phyloP scores from a whole-genome alignment of 768 basidiomycete genomes.

The Trichaptum fuscoviolaceum region DNA sequence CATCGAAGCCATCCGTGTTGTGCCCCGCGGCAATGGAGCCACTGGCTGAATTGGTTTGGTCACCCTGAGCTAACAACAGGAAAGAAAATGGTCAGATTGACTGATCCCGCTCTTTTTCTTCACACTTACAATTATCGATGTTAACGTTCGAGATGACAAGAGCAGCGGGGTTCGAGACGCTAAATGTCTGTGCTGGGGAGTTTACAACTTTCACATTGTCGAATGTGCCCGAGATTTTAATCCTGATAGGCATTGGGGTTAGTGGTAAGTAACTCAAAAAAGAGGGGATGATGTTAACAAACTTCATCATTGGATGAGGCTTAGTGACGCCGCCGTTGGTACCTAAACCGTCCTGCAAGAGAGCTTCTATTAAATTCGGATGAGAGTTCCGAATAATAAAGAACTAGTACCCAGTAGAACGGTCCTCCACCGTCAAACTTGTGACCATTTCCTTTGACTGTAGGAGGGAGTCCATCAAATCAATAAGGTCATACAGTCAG shows the following conservation, averaged over 20 bases:
- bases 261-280: background rate
- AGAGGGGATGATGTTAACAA: constrained; percentile 6
- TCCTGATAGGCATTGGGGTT: constrained; percentile 18
- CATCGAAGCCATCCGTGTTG: constrained; percentile 22
- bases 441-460: constrained; percentile 34
- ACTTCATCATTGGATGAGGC: constrained; percentile 37
- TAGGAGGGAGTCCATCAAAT: too few species aligned
- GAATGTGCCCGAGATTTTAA: constrained; percentile 36
- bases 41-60: constrained; percentile 2
- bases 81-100: constrained; percentile 35
- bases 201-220: constrained; percentile 35
- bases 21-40: constrained; percentile 1
- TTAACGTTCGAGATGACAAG: constrained; percentile 40
- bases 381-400: background rate
- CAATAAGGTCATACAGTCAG: background rate
- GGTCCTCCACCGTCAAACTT: constrained; percentile 38
- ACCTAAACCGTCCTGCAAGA: constrained; percentile 17
- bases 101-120: constrained; percentile 50
- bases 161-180: constrained; percentile 23
- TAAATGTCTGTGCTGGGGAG: constrained; percentile 30
- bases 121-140: constrained; percentile 51
- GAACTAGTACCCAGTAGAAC: constrained; percentile 34
- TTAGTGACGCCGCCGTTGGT: constrained; percentile 22
- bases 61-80: background rate
- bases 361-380: background rate